Conservation (phyloP, 2,329 filamentous ascomycete species). For the Westerdykella aurantiaca region DNA sequence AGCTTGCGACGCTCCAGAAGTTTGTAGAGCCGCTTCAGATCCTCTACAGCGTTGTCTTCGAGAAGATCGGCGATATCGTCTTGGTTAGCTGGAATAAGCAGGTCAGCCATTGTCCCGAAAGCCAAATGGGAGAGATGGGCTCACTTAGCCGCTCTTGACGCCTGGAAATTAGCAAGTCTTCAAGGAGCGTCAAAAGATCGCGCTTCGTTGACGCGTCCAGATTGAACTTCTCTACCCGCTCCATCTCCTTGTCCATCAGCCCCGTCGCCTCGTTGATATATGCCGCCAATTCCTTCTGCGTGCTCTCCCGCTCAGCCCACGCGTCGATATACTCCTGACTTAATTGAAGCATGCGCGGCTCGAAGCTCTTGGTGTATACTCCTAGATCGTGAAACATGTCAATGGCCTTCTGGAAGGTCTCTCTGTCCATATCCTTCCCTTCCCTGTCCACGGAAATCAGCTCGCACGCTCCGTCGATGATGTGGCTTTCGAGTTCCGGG, state of each 20-base stretch:
- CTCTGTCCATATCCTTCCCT: slow-evolving; percentile 52
- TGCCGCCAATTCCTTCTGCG: slow-evolving; percentile 57
- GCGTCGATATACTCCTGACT: slow-evolving; percentile 63
- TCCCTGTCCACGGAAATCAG: slow-evolving; percentile 68
- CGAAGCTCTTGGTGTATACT: slow-evolving; percentile 74
- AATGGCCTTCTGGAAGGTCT: slow-evolving; percentile 65
- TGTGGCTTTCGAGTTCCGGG: slow-evolving; percentile 46
- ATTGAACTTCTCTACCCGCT: slow-evolving; percentile 72
- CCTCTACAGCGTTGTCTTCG: slow-evolving; percentile 60
- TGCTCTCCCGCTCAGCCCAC: slow-evolving; percentile 63
- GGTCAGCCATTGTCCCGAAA: not conserved
- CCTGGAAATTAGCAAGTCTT: slow-evolving; percentile 63
- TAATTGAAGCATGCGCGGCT: slow-evolving; percentile 63
- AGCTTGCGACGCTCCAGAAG: slow-evolving; percentile 68
- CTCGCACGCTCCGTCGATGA: slow-evolving; percentile 67
- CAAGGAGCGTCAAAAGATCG: slow-evolving; percentile 66
- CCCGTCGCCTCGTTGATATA: slow-evolving; percentile 68
- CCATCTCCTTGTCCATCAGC: slow-evolving; percentile 66
- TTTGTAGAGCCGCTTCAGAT: slow-evolving; percentile 71
- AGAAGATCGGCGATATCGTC: slow-evolving; percentile 68
- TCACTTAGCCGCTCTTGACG: slow-evolving; percentile 49
- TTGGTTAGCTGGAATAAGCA: slow-evolving; percentile 51
- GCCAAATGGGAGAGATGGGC: not conserved
- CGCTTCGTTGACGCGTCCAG: slow-evolving; percentile 79
- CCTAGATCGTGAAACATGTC: slow-evolving; percentile 80